Evolutionary conservation across 768 basidiomycete species (phyloP), one percentile per base, ranked within the genome.

Genomic region (Lactarius trivialis): DNA sequence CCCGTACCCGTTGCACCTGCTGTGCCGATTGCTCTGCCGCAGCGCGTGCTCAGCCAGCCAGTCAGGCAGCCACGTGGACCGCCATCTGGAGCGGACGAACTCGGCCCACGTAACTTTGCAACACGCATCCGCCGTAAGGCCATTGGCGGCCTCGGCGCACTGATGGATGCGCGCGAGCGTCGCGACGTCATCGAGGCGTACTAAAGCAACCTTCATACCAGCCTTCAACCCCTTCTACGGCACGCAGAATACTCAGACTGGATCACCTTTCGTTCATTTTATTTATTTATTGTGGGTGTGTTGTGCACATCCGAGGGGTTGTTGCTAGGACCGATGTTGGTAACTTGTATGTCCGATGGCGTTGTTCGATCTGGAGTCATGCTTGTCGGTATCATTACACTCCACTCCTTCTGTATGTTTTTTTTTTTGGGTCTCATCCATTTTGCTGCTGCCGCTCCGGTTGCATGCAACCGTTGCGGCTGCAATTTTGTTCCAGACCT

Each of bases 31-130:
- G 70, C 73, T 61, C 70, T 75, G 66, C 75, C 76, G 67, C 73
- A 75, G 70, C 80, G 76, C 73, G 70, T 86, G 74, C 78, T 78
- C 64, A 88, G 85, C 73, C 85, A 86, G 70, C 87, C 89, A 63
- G 79, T 85, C 58, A 85, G 92, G 73, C 92, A 93, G 78, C 92
- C 92, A 69, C 83, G 85, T 61, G 92, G 92, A 69, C 92, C 92
- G 60, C 92, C 92, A 49, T 88, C 88, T 26, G 87, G 88, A 70
- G 84, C 85, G 66, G 91, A 93, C 70, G 91, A 93, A 71, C 83
- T 93, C 55, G 86, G 88, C 21, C 87, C 89, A 49, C 88, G 89
- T 81, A 93, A 93, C 73, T 93, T 93, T 77, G 91, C 91, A 7
- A 85, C 85, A 39, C 84, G 91, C 68, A 88, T 90, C 75, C 82